Base-by-base conservation (phyloP, 139 green algal genomes). In the Pleodorina starrii region DNA sequence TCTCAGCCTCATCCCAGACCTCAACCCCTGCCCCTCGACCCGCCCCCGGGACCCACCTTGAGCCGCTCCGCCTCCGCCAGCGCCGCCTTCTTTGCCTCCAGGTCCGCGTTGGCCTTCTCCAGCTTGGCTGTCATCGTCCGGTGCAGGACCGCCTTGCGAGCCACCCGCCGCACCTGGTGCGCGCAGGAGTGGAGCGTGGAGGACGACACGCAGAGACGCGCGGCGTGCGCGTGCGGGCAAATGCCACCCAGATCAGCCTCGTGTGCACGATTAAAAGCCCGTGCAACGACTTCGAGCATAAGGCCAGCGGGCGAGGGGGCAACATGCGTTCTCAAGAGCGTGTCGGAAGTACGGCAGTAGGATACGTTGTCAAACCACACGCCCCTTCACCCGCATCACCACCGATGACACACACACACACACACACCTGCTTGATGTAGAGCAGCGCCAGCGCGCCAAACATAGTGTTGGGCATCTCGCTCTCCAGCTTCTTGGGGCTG, bases 381-480 rank as follows among this genome's bases (percentile, higher is more conserved):
- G n/a, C n/a, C n/a, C n/a, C n/a, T n/a, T n/a, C n/a, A n/a, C n/a
- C n/a, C n/a, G n/a, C n/a, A n/a, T n/a, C n/a, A n/a, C n/a, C n/a
- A n/a, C n/a, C n/a, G n/a, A n/a, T n/a, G n/a, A n/a, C n/a, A n/a
- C n/a, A 36, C 32, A 73, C 17, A 11, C 16, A 40, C 63, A 5
- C 29, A 73, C 63, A 11, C 10, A 84, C 85, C 85, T 90, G 85
- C 85, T 90, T 85, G 43, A 90, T 46, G 57, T 78, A 86, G 32
- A 42, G 12, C 32, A 90, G 32, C 75, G 46, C 71, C 60, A 90
- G 0, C 60, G 40, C 16, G 25, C 86, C 86, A 19, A 90, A 63
- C 25, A 38, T 10, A 5, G 75, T 79, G 57, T 80, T 77, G 44
- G 86, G 86, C 86, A 86, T 35, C 86, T 90, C 86, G 16, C 25